Conservation (phyloP, 2,329 filamentous ascomycete genomes). For the Phaeomoniella chlamydospora region DNA sequence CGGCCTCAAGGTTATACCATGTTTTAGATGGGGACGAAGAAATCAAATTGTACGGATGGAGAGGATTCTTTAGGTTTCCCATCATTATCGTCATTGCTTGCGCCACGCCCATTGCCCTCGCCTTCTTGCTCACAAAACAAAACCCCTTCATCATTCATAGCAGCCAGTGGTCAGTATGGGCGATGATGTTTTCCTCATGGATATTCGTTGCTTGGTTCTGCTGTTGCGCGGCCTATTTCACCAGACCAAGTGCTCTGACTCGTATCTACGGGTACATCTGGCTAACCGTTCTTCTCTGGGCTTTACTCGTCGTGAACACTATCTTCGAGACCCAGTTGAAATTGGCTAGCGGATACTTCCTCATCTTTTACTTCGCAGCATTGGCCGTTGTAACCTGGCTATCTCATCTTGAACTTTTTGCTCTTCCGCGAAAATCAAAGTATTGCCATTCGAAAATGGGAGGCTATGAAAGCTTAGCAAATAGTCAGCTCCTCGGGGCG, state of each 20-base stretch:
- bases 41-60: conserved; percentile 57
- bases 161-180: conserved; percentile 76
- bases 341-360: conserved; percentile 63
- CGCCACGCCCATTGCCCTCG: conserved; percentile 54
- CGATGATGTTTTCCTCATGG: conserved; percentile 72
- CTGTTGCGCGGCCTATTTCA: conserved; percentile 60
- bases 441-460: conserved; percentile 48
- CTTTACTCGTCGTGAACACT: conserved; percentile 54
- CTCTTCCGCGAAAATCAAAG: conserved; percentile 54
- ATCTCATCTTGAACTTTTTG: conserved; percentile 66
- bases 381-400: conserved; percentile 62
- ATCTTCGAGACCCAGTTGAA: conserved; percentile 63
- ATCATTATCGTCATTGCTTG: conserved; percentile 56
- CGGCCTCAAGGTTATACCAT: conserved; percentile 47
- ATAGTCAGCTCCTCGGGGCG: conserved; percentile 26
- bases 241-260: conserved; percentile 74
- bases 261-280: conserved; percentile 69
- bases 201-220: conserved; percentile 73
- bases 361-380: conserved; percentile 65
- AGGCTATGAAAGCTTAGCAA: conserved; percentile 18
- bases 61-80: conserved; percentile 74
- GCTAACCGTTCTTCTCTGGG: conserved; percentile 66
- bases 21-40: conserved; percentile 43
- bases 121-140: conserved; percentile 62
- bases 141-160: conserved; percentile 90